These are phyloP conservation scores for Verticillium tricorpus DNA, from an alignment of 2,329 filamentous ascomycete genomes.

Conservation along the genomic window DNA sequence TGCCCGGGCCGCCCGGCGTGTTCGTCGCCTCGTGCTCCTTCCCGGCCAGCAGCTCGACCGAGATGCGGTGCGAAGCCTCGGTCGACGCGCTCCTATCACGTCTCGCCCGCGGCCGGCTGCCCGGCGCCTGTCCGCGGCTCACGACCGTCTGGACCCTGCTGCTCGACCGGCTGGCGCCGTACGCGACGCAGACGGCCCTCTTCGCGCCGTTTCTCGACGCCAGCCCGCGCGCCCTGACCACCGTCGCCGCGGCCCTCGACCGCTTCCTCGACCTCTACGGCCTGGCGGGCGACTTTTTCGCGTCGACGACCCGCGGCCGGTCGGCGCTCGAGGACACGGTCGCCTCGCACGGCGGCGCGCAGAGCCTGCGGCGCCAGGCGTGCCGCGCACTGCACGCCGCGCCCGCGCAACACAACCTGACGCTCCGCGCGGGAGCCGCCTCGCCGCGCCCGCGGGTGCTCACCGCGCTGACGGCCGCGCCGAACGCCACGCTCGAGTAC, in stretches of 20 bases:
- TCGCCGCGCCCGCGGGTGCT: constrained; percentile 21
- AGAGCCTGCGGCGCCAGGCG: constrained; percentile 24
- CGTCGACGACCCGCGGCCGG: constrained; percentile 14
- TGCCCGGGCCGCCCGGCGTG: constrained; percentile 5
- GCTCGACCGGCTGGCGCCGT: constrained; percentile 18
- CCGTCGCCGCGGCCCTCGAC: constrained; percentile 2
- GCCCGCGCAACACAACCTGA: constrained; percentile 26
- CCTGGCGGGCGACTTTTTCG: constrained; percentile 24
- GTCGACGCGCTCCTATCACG: constrained; percentile 27
- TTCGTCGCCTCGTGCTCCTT: constrained; percentile 27
- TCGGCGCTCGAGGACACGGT: constrained; percentile 25
- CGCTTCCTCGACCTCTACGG: constrained; percentile 12
- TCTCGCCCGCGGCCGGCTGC: constrained; percentile 28
- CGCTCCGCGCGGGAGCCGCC: constrained; percentile 25
- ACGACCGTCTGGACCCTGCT: constrained; percentile 23
- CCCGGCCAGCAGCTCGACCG: constrained; percentile 23
- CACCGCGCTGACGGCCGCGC: constrained; percentile 10
- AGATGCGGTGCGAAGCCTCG: constrained; percentile 23
- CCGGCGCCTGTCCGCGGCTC: constrained; percentile 27
- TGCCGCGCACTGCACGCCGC: constrained; percentile 27
- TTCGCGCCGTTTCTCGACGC: constrained; percentile 7
- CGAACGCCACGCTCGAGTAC: not conserved
- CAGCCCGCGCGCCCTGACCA: not conserved
- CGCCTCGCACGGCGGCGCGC: constrained; percentile 22
- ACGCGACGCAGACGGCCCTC: constrained; percentile 10